Percentiles rank a stretch among this genome's conserved stretches.
Evolutionary conservation across 495 filamentous ascomycete species (phyloP).

Genomic region (Aspergillus bridgeri): DNA sequence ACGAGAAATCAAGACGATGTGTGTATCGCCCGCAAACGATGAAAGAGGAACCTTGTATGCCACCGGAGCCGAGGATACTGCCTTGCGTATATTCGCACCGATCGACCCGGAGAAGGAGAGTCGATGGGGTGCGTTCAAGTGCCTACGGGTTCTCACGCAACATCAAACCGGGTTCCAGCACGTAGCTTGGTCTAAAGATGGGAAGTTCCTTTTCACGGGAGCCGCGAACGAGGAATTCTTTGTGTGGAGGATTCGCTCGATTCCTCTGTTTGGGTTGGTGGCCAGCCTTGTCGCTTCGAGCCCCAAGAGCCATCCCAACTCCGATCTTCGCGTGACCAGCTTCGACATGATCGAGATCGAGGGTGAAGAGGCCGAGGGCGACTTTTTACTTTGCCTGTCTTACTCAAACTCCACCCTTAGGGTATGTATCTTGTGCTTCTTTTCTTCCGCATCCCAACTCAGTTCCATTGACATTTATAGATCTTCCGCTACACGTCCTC

Average conservation of each 20-base stretch:
- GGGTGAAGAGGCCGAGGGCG: constrained; percentile 14
- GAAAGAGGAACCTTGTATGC: constrained; percentile 48
- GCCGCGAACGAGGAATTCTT: constrained; percentile 86
- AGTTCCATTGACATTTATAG: constrained; percentile 19
- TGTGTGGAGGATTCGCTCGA: constrained; percentile 64
- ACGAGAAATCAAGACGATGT: constrained; percentile 77
- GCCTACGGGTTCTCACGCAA: constrained; percentile 60
- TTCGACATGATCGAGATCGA: constrained; percentile 57
- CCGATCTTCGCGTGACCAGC: constrained; percentile 74
- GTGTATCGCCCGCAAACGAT: constrained; percentile 37
- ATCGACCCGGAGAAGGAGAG: constrained; percentile 14
- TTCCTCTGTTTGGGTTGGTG: constrained; percentile 54
- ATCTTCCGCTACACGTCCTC: constrained; percentile 57
- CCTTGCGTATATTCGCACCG: constrained; percentile 58
- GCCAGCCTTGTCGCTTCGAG: constrained; percentile 62
- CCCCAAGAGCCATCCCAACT: constrained; percentile 53
- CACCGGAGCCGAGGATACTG: constrained; percentile 88
- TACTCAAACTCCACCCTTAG: constrained; percentile 78
- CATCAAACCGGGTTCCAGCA: constrained; percentile 84
- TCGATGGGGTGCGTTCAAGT: constrained; percentile 42
- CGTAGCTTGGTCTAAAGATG: constrained; percentile 65
- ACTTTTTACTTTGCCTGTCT: constrained; percentile 58
- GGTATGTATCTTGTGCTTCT: constrained; percentile 27
- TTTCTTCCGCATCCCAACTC: neutral
- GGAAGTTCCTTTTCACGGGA: constrained; percentile 73